A percentile compares a stretch with the other conserved stretches of the same genome.
These are phyloP conservation scores for Leccinum disarticulatum DNA, from an alignment of 768 basidiomycete genomes.

Conservation along the genomic window DNA sequence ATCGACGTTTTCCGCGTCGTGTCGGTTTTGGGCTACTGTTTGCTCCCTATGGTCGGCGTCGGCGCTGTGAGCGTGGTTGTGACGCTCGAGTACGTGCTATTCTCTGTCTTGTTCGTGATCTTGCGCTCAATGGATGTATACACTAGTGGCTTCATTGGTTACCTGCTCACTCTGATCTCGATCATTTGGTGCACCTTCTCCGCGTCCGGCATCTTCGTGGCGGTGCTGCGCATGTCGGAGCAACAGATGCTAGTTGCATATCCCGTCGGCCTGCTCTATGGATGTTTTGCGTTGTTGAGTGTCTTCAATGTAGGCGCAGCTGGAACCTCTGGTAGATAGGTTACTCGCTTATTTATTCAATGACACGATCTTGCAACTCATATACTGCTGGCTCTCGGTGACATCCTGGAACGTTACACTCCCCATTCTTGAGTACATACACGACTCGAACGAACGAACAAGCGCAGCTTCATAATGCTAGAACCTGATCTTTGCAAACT, in stretches of 20 bases:
- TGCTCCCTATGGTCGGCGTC: conserved; percentile 95
- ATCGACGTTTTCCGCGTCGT: conserved; percentile 96
- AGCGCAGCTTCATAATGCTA: neutral
- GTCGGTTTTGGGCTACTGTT: conserved; percentile 94
- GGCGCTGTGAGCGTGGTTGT: conserved; percentile 85
- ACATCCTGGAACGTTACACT: neutral
- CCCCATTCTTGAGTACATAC: neutral
- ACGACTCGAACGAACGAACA: neutral
- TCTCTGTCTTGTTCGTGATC: conserved; percentile 2
- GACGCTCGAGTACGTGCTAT: conserved; percentile 74
- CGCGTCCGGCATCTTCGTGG: conserved; percentile 93
- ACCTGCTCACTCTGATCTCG: conserved; percentile 75
- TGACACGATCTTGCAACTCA: neutral
- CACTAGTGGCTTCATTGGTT: conserved; percentile 77
- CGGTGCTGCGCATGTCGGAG: conserved; percentile 92
- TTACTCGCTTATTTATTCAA: conserved; percentile 10
- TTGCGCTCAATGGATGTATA: conserved; percentile 2
- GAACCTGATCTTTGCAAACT: neutral
- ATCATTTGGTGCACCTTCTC: conserved; percentile 98
- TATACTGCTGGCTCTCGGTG: neutral
- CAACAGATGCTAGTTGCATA: conserved; percentile 96
- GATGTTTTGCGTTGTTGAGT: conserved; percentile 90
- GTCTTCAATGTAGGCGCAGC: conserved; percentile 69
- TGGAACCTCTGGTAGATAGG: conserved; percentile 33
- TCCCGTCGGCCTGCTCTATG: conserved; percentile 91